Base-by-base conservation (phyloP, 306 rosid species). In the Prunus davidiana region DNA sequence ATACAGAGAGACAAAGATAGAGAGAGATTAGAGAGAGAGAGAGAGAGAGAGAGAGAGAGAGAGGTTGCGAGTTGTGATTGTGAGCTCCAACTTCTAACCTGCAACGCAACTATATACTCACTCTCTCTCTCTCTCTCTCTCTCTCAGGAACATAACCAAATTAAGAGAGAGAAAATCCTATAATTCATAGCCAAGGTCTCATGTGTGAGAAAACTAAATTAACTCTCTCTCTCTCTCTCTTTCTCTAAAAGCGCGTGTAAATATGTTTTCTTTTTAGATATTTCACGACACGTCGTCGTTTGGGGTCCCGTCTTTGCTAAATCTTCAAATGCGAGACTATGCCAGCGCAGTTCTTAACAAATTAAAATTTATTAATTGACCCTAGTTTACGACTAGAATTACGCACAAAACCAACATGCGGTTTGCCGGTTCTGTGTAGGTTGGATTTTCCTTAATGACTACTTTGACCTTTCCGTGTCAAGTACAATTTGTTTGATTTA, bases 81-180 rank as follows among this genome's bases (percentile, higher is more conserved):
- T 70, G 88, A 84, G 89, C 82, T 88, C 86, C 88, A 89, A 84
- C 85, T 76, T 85, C 85, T 82, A 69, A 83, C 84, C 89, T 85
- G 91, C 79, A 83, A 78, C 87, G 75, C 65, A 91, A 86, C 95
- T 85, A 87, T 51, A 81, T 79, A 79, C 77, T 74, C 52, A 73
- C 45, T 20, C 49, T 63, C 22, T 55, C 79, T 74, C 52, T 71
- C 58, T 71, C 58, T 8, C 85, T 84, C 24, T 2, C 60, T 8
- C 45, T 38, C 49, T 63, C 24, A 54, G 16, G 19, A 49, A 49
- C 57, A 41, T 50, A 24, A 6, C 5, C 16, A 58, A 16, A 11
- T 54, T 19, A n/a, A 13, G 20, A 38, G 27, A 41, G 41, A 65
- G 45, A 22, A 12, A 47, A n/a, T 45, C 28, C 20, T 20, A 3